Conservation (phyloP, 2,329 filamentous ascomycete species). For the Aureobasidium sp. region DNA sequence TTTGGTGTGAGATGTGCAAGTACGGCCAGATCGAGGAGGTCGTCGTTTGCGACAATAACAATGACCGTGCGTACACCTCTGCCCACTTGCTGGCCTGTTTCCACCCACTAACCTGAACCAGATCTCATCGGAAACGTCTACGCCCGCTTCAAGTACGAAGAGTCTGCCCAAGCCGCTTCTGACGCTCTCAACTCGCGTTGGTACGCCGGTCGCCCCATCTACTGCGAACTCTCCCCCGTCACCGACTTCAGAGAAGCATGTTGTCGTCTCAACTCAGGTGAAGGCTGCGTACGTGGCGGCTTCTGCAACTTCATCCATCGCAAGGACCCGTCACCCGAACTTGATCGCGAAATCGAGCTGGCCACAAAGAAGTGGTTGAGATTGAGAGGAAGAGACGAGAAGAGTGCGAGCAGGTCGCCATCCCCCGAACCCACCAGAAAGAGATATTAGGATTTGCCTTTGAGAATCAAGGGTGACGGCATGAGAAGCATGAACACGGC, state of each 20-base stretch:
- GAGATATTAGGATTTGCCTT: conserved; percentile 17
- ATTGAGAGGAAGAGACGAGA: conserved; percentile 71
- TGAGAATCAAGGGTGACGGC: neutral
- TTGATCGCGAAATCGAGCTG: conserved; percentile 80
- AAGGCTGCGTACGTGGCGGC: conserved; percentile 89
- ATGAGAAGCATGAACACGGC: neutral
- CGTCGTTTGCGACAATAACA: conserved; percentile 98
- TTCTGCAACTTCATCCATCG: conserved; percentile 99
- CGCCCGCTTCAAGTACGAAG: conserved; percentile 99
- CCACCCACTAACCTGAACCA: conserved; percentile 28
- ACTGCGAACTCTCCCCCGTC: conserved; percentile 93
- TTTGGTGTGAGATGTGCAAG: conserved; percentile 99
- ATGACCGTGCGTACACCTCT: conserved; percentile 63
- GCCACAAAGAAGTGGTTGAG: conserved; percentile 96
- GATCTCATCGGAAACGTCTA: conserved; percentile 98
- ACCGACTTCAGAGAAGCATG: conserved; percentile 98
- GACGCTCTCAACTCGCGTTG: conserved; percentile 89
- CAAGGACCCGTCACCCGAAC: conserved; percentile 84
- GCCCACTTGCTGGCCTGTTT: neutral
- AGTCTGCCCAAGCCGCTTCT: conserved; percentile 86
- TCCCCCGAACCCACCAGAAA: conserved; percentile 76
- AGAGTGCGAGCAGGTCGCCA: conserved; percentile 74
- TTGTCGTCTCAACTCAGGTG: conserved; percentile 86
- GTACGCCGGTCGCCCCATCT: conserved; percentile 96
- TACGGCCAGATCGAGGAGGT: conserved; percentile 97